Conservation (phyloP, 768 basidiomycete genomes). For the Suillus ampliporus region DNA sequence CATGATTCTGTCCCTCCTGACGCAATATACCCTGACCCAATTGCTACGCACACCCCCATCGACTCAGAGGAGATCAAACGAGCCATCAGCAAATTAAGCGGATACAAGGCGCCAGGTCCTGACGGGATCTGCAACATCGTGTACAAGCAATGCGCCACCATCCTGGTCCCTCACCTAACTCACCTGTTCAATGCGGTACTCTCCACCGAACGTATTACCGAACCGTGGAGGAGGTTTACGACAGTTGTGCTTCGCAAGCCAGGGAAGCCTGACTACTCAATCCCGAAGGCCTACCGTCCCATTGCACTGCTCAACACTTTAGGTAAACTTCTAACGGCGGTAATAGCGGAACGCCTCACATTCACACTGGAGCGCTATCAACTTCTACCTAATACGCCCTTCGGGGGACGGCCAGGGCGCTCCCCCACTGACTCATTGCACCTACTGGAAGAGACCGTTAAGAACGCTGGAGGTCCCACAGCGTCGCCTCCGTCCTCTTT, state of each 20-base stretch:
- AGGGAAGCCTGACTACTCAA: conserved; percentile 37
- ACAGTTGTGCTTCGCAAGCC: conserved; percentile 44
- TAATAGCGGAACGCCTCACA: conserved; percentile 29
- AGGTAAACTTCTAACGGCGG: conserved; percentile 34
- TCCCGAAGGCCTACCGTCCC: conserved; percentile 41
- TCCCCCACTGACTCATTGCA: conserved; percentile 37
- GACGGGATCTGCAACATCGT: conserved; percentile 34
- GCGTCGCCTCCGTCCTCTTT: conserved; percentile 38
- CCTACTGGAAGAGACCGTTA: conserved; percentile 37
- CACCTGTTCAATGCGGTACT: conserved; percentile 21
- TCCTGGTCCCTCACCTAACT: conserved; percentile 16
- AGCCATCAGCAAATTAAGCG: conserved; percentile 12
- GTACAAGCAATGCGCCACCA: conserved; percentile 14
- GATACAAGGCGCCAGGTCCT: conserved; percentile 28
- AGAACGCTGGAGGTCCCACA: conserved; percentile 41
- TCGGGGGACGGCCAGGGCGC: conserved; percentile 30
- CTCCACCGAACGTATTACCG: conserved; percentile 15
- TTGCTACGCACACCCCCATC: conserved; percentile 4
- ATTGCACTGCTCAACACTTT: conserved; percentile 42
- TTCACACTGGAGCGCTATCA: conserved; percentile 34
- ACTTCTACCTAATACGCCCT: conserved; percentile 42
- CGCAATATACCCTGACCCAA: conserved; percentile 10
- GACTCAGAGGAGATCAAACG: conserved; percentile 16
- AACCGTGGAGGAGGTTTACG: conserved; percentile 27
- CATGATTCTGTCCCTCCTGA: neutral